Conservation (phyloP, 306 rosid genomes). For the Dryas alaskensis region DNA sequence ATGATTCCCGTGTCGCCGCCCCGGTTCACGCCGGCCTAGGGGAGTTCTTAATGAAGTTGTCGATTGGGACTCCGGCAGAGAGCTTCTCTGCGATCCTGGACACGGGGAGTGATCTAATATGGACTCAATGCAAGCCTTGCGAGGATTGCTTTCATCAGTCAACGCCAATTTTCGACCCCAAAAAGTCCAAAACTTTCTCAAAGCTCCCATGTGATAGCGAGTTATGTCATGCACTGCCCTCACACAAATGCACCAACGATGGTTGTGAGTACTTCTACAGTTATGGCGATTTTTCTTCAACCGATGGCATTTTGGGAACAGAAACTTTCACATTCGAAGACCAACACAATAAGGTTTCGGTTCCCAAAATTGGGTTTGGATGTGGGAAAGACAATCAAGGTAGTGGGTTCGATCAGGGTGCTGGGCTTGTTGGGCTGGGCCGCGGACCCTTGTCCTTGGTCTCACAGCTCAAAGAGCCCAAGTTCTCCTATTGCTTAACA, state of each 20-base stretch:
- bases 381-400: slow-evolving; percentile 84
- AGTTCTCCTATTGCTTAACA: slow-evolving; percentile 73
- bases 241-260: slow-evolving; percentile 44
- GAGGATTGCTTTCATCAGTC: slow-evolving; percentile 60
- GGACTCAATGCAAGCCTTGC: slow-evolving; percentile 93
- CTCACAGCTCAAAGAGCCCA: slow-evolving; percentile 67
- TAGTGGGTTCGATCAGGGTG: slow-evolving; percentile 69
- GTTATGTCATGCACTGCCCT: slow-evolving; percentile 54
- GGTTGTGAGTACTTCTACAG: slow-evolving; percentile 61
- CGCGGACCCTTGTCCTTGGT: slow-evolving; percentile 80
- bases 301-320: slow-evolving; percentile 60
- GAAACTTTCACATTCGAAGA: slow-evolving; percentile 77
- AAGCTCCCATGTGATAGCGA: slow-evolving; percentile 42
- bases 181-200: slow-evolving; percentile 56
- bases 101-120: slow-evolving; percentile 84
- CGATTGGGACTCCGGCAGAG: slow-evolving; percentile 69
- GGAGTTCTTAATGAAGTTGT: slow-evolving; percentile 61
- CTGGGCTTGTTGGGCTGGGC: slow-evolving; percentile 77
- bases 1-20: slow-evolving; percentile 26
- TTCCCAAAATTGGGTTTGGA: slow-evolving; percentile 63
- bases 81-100: slow-evolving; percentile 68
- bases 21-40: slow-evolving; percentile 64
- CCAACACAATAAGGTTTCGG: slow-evolving; percentile 14
- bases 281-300: slow-evolving; percentile 74
- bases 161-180: slow-evolving; percentile 69